These are phyloP conservation scores for Diddensiella santjacobensis DNA, from an alignment of 805 yeast genomes.

Conservation along the genomic window DNA sequence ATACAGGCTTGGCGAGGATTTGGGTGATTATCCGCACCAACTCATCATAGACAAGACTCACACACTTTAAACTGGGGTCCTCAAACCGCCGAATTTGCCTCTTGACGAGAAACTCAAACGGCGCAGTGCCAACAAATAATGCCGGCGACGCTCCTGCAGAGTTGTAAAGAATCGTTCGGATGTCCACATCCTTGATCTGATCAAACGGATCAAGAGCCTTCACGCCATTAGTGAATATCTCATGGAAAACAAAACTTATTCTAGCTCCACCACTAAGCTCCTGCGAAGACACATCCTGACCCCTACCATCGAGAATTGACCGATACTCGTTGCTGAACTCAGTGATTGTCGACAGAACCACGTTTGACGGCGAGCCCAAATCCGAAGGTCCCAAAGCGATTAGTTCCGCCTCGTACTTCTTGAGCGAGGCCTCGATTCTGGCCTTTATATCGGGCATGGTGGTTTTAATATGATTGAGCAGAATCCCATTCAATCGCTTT, in stretches of 20 bases:
- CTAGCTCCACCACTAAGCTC: constrained; percentile 98
- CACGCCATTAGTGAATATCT: constrained; percentile 90
- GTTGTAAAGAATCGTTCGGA: constrained; percentile 94
- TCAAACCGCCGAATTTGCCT: constrained; percentile 91
- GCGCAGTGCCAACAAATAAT: constrained; percentile 93
- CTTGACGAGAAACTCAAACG: constrained; percentile 90
- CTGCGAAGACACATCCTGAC: constrained; percentile 79
- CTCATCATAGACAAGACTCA: constrained; percentile 89
- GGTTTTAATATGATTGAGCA: constrained; percentile 84
- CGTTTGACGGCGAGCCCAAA: constrained; percentile 77
- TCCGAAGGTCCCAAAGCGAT: constrained; percentile 74
- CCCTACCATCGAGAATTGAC: constrained; percentile 89
- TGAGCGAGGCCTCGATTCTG: constrained; percentile 79
- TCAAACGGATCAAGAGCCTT: constrained; percentile 92
- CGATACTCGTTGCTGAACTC: constrained; percentile 91
- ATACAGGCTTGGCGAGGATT: constrained; percentile 75
- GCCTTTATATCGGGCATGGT: constrained; percentile 90
- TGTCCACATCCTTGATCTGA: constrained; percentile 91
- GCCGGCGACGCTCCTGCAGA: constrained; percentile 96
- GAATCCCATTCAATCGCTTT: constrained; percentile 81
- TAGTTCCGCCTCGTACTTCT: constrained; percentile 81
- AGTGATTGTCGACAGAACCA: constrained; percentile 87
- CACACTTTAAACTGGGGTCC: constrained; percentile 88
- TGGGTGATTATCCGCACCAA: constrained; percentile 86
- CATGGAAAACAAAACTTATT: constrained; percentile 95